These are phyloP conservation scores for Solanum hybrid DNA, from an alignment of 305 asterid genomes.

Conservation along the genomic window DNA sequence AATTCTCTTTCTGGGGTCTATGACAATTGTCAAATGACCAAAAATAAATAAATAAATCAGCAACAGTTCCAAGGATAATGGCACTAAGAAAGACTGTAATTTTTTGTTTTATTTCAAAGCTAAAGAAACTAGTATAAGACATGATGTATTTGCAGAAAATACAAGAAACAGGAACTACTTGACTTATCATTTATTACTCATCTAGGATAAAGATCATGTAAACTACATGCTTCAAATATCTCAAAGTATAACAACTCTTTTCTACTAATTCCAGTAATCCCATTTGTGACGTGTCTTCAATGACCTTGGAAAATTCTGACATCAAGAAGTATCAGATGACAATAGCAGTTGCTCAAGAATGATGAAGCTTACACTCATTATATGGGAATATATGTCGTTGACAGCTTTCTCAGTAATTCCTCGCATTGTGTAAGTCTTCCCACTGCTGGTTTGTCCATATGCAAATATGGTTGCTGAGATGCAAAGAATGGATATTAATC, in stretches of 20 bases:
- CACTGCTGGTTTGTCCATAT: constrained; percentile 97
- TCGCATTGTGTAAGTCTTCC: constrained; percentile 89
- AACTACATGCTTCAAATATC: background rate
- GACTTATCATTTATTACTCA: background rate
- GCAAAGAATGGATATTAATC: constrained; percentile 1
- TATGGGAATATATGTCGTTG: constrained; percentile 78
- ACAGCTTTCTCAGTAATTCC: constrained; percentile 95
- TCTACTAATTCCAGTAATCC: background rate
- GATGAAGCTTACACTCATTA: constrained; percentile 59
- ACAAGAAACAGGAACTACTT: background rate
- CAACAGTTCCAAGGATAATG: background rate
- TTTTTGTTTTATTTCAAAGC: background rate
- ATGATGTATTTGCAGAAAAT: background rate
- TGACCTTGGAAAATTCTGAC: background rate
- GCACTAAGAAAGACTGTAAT: background rate
- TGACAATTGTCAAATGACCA: constrained; percentile 9
- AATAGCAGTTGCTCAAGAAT: background rate
- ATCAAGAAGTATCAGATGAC: background rate
- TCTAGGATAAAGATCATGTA: background rate
- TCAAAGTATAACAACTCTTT: background rate
- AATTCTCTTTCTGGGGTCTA: constrained; percentile 94
- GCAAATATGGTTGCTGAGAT: constrained; percentile 92
- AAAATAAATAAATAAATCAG: background rate
- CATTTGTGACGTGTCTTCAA: background rate
- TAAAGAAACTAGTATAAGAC: background rate